Evolutionary conservation across 1,139 yeast species (phyloP).

Genomic region (Magnusiomyces fungicola): DNA sequence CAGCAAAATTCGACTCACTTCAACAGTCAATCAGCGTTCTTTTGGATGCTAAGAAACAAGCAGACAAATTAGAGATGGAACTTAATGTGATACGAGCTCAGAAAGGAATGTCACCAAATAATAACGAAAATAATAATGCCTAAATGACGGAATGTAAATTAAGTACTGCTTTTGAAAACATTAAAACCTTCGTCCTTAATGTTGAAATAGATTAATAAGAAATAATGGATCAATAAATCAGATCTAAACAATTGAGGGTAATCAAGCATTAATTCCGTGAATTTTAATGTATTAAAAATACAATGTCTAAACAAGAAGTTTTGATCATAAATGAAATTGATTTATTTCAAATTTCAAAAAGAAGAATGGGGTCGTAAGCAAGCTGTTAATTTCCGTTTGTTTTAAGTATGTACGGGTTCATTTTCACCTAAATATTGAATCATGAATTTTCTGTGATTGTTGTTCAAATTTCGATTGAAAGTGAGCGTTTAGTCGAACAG

Average conservation of each 20-base stretch:
- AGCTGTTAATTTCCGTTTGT: not conserved
- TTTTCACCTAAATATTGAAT: too few species aligned
- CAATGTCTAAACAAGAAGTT: not conserved
- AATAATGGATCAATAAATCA: too few species aligned
- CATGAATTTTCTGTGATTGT: too few species aligned
- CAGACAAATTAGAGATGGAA: not conserved
- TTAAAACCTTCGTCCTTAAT: too few species aligned
- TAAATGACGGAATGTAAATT: slow-evolving; percentile 52
- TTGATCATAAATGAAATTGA: not conserved
- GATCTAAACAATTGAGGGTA: too few species aligned
- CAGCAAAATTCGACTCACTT: slow-evolving; percentile 71
- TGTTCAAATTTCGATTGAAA: too few species aligned
- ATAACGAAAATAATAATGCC: slow-evolving; percentile 25
- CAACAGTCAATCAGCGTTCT: slow-evolving; percentile 65
- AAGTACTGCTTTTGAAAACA: too few species aligned
- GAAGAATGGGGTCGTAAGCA: not conserved
- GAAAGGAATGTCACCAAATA: not conserved
- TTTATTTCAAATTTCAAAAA: not conserved
- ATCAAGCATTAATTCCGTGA: not conserved
- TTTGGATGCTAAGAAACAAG: slow-evolving; percentile 56
- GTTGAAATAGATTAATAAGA: too few species aligned
- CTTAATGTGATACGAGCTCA: not conserved
- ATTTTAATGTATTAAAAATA: not conserved
- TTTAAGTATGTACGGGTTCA: too few species aligned
- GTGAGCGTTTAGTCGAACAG: slow-evolving; percentile 31